A percentile compares a stretch with the other conserved stretches of the same genome.
Evolutionary conservation across 805 yeast species (phyloP).

Genomic region (Candida dendrica): DNA sequence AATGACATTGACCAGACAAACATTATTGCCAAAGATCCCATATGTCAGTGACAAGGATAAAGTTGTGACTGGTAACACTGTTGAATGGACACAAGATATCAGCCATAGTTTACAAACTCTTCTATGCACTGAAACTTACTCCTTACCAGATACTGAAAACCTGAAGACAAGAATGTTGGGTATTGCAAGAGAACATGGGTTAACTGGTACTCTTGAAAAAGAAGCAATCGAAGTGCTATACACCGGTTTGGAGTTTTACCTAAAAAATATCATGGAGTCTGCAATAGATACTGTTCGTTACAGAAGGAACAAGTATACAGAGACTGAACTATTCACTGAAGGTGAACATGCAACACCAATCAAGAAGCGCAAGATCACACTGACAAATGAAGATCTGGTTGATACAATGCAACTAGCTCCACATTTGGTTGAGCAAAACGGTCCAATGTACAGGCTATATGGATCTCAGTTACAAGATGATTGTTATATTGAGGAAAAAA

Average conservation of each 20-base stretch:
- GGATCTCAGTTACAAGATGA: slow-evolving; percentile 50
- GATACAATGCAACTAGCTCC: slow-evolving; percentile 62
- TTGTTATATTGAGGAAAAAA: slow-evolving; percentile 16
- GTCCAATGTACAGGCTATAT: slow-evolving; percentile 46
- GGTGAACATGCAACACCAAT: slow-evolving; percentile 5
- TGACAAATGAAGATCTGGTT: slow-evolving; percentile 61
- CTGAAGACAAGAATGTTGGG: slow-evolving; percentile 68
- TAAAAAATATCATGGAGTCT: slow-evolving; percentile 66
- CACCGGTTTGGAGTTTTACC: slow-evolving; percentile 76
- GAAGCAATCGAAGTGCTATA: slow-evolving; percentile 70
- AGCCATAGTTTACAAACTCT: slow-evolving; percentile 80
- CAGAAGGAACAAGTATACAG: slow-evolving; percentile 36
- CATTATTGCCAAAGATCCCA: slow-evolving; percentile 69
- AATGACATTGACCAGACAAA: slow-evolving; percentile 60
- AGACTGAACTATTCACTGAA: not conserved
- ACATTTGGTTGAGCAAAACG: slow-evolving; percentile 60
- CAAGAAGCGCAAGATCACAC: slow-evolving; percentile 26
- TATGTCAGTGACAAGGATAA: slow-evolving; percentile 37
- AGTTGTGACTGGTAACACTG: slow-evolving; percentile 33
- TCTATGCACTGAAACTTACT: slow-evolving; percentile 66
- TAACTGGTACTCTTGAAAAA: slow-evolving; percentile 73
- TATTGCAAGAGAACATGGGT: slow-evolving; percentile 83
- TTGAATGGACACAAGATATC: slow-evolving; percentile 90
- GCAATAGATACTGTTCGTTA: slow-evolving; percentile 67
- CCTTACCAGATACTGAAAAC: slow-evolving; percentile 73